Conservation (phyloP, 2,329 filamentous ascomycete genomes). For the Aphanoascus verrucosus region DNA sequence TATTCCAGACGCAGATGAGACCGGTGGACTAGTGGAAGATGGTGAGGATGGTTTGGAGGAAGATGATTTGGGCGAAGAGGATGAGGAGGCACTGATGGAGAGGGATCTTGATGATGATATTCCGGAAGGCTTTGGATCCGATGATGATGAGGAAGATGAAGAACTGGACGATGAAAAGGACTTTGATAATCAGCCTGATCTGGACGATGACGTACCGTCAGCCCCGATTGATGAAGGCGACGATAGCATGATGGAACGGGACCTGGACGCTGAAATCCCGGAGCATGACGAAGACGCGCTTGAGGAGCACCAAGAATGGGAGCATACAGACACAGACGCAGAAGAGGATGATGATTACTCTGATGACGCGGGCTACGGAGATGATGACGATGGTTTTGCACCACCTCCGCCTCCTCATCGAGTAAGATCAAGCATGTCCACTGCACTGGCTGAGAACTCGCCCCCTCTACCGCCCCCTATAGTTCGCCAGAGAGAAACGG, state of each 20-base stretch:
- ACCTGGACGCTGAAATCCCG: constrained; percentile 14
- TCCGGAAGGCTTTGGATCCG: constrained; percentile 30
- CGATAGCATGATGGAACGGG: constrained; percentile 17
- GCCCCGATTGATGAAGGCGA: constrained; percentile 29
- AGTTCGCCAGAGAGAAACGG: constrained; percentile 25
- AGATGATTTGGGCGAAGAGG: constrained; percentile 29
- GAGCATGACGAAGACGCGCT: constrained; percentile 28
- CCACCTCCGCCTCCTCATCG: background rate
- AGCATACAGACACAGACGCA: constrained; percentile 67
- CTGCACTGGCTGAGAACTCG: constrained; percentile 21
- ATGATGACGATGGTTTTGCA: constrained; percentile 4
- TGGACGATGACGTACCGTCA: constrained; percentile 28
- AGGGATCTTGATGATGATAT: constrained; percentile 39
- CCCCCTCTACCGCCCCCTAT: constrained; percentile 22
- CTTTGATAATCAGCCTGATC: constrained; percentile 36
- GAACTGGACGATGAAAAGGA: constrained; percentile 41
- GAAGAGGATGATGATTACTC: constrained; percentile 29
- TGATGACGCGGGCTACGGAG: background rate
- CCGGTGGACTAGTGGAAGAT: constrained; percentile 16
- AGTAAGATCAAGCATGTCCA: constrained; percentile 14
- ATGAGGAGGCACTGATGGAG: constrained; percentile 38
- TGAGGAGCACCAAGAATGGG: constrained; percentile 51
- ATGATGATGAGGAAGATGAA: constrained; percentile 37
- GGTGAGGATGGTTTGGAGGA: constrained; percentile 35
- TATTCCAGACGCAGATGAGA: constrained; percentile 35